Conservation (phyloP, 495 filamentous ascomycete genomes). For the Xylaria grammica region DNA sequence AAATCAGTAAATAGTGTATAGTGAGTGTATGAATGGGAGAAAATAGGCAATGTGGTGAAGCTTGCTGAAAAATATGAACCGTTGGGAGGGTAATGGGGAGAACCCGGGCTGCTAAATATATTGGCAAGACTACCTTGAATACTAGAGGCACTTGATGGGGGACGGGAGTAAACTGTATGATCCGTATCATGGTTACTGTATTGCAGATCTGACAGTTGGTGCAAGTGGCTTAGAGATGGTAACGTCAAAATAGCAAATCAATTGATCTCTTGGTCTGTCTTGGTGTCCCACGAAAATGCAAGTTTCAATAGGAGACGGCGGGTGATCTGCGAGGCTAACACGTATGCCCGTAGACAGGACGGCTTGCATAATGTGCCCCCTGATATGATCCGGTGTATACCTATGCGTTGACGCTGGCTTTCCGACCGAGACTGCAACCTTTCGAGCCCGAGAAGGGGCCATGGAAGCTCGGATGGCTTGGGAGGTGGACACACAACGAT, state of each 20-base stretch:
- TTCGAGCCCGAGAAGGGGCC: background rate
- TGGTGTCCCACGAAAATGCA: background rate
- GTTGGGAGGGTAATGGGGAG: background rate
- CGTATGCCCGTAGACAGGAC: background rate
- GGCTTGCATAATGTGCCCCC: too few species aligned
- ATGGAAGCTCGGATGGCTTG: background rate
- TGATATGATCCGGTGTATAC: background rate
- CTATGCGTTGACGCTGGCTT: background rate
- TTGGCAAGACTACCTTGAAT: background rate
- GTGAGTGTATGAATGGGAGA: background rate
- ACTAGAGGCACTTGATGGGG: background rate
- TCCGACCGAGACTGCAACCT: background rate
- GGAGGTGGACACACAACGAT: background rate
- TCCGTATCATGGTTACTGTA: constrained; percentile 2
- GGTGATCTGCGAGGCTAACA: background rate
- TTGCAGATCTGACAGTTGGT: background rate
- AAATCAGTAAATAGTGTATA: too few species aligned
- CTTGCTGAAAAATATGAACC: background rate
- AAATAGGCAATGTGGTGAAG: background rate
- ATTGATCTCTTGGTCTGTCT: background rate
- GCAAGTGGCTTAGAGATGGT: background rate
- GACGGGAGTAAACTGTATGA: background rate
- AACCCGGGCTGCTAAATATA: background rate
- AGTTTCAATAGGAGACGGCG: background rate
- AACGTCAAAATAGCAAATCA: background rate